Evolutionary conservation across 345 rosid genomes (phyloP), one percentile per base, ranked within the genome.

Genomic region (Murraya koenigii): DNA sequence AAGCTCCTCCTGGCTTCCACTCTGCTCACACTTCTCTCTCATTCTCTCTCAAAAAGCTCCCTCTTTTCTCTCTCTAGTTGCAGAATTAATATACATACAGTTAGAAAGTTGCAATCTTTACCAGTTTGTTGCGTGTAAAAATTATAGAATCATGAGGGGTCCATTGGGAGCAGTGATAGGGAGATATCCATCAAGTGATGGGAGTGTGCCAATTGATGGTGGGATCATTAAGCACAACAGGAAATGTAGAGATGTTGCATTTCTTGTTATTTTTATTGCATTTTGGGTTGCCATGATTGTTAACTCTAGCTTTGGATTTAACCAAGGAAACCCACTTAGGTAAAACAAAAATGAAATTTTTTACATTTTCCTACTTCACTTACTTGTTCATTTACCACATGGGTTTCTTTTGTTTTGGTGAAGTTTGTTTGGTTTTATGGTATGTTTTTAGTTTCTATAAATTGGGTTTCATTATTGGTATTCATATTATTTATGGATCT

Each of bases 221-320:
- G 99, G 99, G 81, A 91, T 96, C 86, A 90, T 94, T 64, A 91
- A 84, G 67, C 99, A 88, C 86, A 92, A 92, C 82, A 89, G 99
- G 88, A 94, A 94, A 81, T 96, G 98, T 75, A 86, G 97, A 85
- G 99, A 96, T 85, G 81, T 92, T 78, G 89, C 87, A 8, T 91
- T 94, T 85, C 97, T 94, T 41, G 81, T 94, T 69, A 74, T 96
- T 76, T 96, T 94, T 77, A 87, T 92, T 39, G 91, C 97, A 30
- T 96, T 94, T 84, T 96, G 99, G 99, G 85, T 96, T 80, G 93
- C 98, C 25, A 92, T 96, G 99, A 88, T 94, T 87, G 99, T 94
- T 28, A 94, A 96, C 85, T 96, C 98, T 54, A 96, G 99, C 91
- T 96, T 96, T 81, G 99, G 98, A 56, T 96, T 96, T 81, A 91